Evolutionary conservation across 768 basidiomycete genomes (phyloP).

Genomic region (Podaxis mareebaensis): DNA sequence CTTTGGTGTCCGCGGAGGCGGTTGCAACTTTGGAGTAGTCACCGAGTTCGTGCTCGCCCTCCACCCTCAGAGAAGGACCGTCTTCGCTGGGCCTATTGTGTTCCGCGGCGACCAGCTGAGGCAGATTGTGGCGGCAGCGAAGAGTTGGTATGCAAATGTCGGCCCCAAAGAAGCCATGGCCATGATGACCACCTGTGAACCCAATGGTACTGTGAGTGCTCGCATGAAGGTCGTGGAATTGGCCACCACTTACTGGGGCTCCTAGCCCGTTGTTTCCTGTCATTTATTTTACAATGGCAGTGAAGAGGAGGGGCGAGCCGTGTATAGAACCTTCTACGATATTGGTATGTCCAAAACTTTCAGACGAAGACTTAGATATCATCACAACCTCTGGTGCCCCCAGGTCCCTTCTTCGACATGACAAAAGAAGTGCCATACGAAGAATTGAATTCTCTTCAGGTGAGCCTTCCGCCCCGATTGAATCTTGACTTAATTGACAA

Average conservation of each 20-base stretch:
- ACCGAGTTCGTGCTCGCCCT: slow-evolving; percentile 52
- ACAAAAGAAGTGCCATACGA: slow-evolving; percentile 50
- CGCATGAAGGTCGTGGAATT: background rate
- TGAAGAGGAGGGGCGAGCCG: slow-evolving; percentile 45
- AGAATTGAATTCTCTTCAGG: slow-evolving; percentile 40
- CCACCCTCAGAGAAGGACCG: slow-evolving; percentile 49
- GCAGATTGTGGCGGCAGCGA: slow-evolving; percentile 30
- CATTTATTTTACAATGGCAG: slow-evolving; percentile 51
- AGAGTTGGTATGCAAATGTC: slow-evolving; percentile 39
- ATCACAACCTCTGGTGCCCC: background rate
- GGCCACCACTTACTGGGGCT: background rate
- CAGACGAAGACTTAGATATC: background rate
- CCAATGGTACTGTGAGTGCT: slow-evolving; percentile 37
- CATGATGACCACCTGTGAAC: slow-evolving; percentile 34
- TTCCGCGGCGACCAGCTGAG: slow-evolving; percentile 33
- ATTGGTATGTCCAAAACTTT: slow-evolving; percentile 34
- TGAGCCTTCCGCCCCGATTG: slow-evolving; percentile 18
- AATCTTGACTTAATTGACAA: background rate
- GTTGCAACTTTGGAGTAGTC: slow-evolving; percentile 60
- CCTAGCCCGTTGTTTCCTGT: slow-evolving; percentile 37
- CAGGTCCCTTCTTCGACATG: slow-evolving; percentile 41
- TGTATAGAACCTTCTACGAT: slow-evolving; percentile 46
- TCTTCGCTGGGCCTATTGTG: slow-evolving; percentile 45
- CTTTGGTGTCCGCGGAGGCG: slow-evolving; percentile 54
- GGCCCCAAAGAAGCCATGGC: slow-evolving; percentile 39